phyloP scores from a whole-genome alignment of 1,284 basidiomycete species.

The Ganoderma resinaceum region DNA sequence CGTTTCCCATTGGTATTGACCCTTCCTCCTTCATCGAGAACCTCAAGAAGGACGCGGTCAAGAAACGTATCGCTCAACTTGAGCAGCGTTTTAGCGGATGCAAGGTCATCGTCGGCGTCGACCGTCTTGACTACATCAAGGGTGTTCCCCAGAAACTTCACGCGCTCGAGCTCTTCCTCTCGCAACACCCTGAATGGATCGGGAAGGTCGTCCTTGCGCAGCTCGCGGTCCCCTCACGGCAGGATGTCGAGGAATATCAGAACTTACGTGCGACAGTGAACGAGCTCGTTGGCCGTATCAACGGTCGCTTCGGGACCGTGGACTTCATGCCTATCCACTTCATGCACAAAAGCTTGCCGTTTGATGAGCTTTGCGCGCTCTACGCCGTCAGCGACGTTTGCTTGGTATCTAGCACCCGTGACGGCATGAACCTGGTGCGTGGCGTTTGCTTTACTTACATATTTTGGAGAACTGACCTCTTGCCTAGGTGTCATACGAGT shows the following conservation, averaged over 20 bases:
- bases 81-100: constrained; percentile 93
- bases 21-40: constrained; percentile 92
- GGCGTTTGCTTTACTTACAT: constrained; percentile 1
- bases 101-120: constrained; percentile 98
- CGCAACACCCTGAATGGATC: constrained; percentile 99
- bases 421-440: constrained; percentile 98
- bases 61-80: constrained; percentile 81
- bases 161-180: constrained; percentile 94
- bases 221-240: constrained; percentile 95
- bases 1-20: constrained; percentile 99
- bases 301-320: constrained; percentile 97
- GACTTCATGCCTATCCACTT: constrained; percentile 99
- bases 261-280: constrained; percentile 96
- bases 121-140: constrained; percentile 99
- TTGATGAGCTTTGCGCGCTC: constrained; percentile 96
- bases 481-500: constrained; percentile 95
- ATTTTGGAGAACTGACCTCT: not conserved
- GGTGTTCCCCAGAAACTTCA: constrained; percentile 98
- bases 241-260: constrained; percentile 99
- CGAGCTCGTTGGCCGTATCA: constrained; percentile 97
- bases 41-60: constrained; percentile 80
- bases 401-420: constrained; percentile 92
- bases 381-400: constrained; percentile 98
- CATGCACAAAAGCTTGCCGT: constrained; percentile 93
- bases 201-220: constrained; percentile 98